phyloP scores from a whole-genome alignment of 1,284 basidiomycete genomes.

The Leccinum fuscescens region DNA sequence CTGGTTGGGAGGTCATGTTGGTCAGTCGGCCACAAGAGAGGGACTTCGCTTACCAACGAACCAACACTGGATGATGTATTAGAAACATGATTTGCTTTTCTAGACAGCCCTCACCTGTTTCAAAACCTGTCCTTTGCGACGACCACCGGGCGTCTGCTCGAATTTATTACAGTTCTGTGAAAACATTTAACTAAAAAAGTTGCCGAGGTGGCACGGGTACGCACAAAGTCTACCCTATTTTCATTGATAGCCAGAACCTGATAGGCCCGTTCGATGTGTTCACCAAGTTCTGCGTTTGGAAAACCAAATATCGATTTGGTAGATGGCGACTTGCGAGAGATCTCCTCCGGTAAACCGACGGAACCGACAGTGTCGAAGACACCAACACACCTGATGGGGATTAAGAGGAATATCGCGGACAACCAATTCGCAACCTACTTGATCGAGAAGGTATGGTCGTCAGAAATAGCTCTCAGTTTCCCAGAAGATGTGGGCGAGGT shows the following conservation, averaged over 20 bases:
- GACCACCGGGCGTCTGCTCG: constrained; percentile 53
- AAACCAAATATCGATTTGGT: constrained; percentile 60
- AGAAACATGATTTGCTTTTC: constrained; percentile 1
- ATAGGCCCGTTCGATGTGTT: constrained; percentile 62
- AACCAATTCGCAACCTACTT: constrained; percentile 44
- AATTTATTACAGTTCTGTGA: constrained; percentile 60
- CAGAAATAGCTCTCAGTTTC: constrained; percentile 46
- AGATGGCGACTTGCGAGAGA: constrained; percentile 41
- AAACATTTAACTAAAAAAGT: background rate
- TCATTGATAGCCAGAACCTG: constrained; percentile 70
- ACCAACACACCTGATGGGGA: constrained; percentile 54
- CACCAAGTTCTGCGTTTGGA: constrained; percentile 53
- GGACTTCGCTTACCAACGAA: constrained; percentile 49
- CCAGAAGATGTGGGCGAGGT: constrained; percentile 48
- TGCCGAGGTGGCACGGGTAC: constrained; percentile 20
- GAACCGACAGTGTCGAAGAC: constrained; percentile 75
- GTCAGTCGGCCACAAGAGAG: background rate
- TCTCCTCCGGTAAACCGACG: constrained; percentile 63
- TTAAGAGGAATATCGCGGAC: constrained; percentile 6
- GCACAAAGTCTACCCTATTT: constrained; percentile 61
- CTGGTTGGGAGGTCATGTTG: constrained; percentile 30
- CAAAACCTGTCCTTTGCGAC: constrained; percentile 54
- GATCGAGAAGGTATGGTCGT: constrained; percentile 51
- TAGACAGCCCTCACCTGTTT: constrained; percentile 47
- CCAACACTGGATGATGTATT: constrained; percentile 51